These are phyloP conservation scores for Sindora glabra DNA, from an alignment of 306 rosid genomes.

Conservation along the genomic window DNA sequence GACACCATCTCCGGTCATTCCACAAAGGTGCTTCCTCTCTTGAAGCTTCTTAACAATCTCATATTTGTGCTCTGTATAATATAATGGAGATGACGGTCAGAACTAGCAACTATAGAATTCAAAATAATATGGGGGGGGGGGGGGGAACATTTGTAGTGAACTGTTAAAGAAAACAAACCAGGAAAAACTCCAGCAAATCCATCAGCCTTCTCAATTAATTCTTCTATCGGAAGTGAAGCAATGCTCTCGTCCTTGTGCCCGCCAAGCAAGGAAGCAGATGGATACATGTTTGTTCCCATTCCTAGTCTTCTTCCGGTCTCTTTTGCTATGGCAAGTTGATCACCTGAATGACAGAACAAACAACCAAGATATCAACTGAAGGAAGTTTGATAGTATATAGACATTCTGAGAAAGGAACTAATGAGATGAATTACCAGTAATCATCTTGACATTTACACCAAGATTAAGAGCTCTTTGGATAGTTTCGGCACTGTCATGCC, in stretches of 20 bases:
- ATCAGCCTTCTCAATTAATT: conserved; percentile 93
- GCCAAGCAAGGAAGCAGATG: conserved; percentile 90
- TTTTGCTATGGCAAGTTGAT: conserved; percentile 97
- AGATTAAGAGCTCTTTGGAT: conserved; percentile 91
- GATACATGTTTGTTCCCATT: conserved; percentile 99
- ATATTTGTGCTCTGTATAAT: conserved; percentile 71
- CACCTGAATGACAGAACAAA: conserved; percentile 45
- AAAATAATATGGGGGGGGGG: background rate
- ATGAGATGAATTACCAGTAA: conserved; percentile 58
- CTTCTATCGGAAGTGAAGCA: conserved; percentile 86
- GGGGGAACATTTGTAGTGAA: background rate
- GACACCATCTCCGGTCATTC: conserved; percentile 99
- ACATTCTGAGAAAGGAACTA: background rate
- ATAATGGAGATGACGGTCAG: conserved; percentile 4
- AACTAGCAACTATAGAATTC: background rate
- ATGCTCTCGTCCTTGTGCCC: conserved; percentile 78
- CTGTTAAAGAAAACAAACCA: conserved; percentile 33
- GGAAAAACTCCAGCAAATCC: conserved; percentile 99
- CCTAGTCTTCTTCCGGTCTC: conserved; percentile 98
- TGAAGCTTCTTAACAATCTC: conserved; percentile 96
- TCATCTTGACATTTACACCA: conserved; percentile 98
- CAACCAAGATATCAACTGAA: conserved; percentile 1
- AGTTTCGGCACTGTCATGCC: conserved; percentile 99
- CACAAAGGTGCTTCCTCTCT: conserved; percentile 93
- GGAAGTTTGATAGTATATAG: background rate